phyloP scores from a whole-genome alignment of 345 rosid species.

The Geranium brycei region DNA sequence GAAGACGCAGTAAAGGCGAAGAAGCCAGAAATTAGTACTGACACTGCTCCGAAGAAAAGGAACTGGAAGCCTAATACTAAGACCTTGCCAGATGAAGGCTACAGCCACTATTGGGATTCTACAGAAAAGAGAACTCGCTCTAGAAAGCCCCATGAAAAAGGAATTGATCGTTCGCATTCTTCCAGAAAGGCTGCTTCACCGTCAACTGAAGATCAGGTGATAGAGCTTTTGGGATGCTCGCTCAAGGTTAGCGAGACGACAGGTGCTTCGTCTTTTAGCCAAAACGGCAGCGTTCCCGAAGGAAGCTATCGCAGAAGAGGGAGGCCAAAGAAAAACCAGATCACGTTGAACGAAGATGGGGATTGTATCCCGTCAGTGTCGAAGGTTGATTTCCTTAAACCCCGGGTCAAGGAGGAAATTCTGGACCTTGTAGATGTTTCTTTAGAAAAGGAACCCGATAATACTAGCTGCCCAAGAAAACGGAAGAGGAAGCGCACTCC shows the following conservation, averaged over 20 bases:
- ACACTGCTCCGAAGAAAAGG: slow-evolving; percentile 35
- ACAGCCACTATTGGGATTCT: slow-evolving; percentile 36
- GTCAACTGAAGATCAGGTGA: slow-evolving; percentile 2
- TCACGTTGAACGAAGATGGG: slow-evolving; percentile 17
- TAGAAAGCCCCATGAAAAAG: slow-evolving; percentile 22
- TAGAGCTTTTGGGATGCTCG: neutral
- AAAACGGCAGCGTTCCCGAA: slow-evolving; percentile 7
- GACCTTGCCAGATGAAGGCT: slow-evolving; percentile 58
- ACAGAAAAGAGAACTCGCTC: slow-evolving; percentile 19
- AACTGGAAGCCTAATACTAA: slow-evolving; percentile 51
- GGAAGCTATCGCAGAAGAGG: slow-evolving; percentile 25
- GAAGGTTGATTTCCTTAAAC: slow-evolving; percentile 3
- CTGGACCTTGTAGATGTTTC: slow-evolving; percentile 10
- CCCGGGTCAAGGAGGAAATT: slow-evolving; percentile 9
- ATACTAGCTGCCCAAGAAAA: slow-evolving; percentile 17
- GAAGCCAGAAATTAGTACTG: slow-evolving; percentile 23
- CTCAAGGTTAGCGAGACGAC: neutral
- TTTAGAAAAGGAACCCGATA: slow-evolving; percentile 16
- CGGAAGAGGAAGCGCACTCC: slow-evolving; percentile 25
- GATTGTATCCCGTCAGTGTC: slow-evolving; percentile 20
- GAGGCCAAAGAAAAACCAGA: slow-evolving; percentile 17
- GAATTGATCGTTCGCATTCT: slow-evolving; percentile 16
- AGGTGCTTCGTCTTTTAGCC: slow-evolving; percentile 13
- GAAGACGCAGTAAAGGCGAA: slow-evolving; percentile 14
- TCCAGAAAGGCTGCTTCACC: slow-evolving; percentile 21